Evolutionary conservation across 495 filamentous ascomycete genomes (phyloP).

Genomic region (Cercophora scortea): DNA sequence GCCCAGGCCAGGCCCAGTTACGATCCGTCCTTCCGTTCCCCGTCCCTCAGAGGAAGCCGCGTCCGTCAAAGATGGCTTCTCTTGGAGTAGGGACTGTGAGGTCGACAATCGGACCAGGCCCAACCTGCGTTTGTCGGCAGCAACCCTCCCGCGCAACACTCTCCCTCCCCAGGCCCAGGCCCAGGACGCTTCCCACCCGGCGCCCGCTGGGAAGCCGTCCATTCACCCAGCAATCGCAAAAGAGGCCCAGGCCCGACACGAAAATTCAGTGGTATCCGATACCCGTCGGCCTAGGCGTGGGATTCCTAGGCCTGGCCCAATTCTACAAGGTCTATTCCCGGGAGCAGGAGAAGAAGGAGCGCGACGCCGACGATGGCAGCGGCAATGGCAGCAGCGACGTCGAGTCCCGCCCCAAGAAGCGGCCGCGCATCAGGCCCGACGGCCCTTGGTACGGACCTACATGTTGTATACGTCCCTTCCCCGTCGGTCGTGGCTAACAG

Average conservation of each 20-base stretch:
- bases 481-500: background rate
- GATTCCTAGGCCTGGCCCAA: slow-evolving; percentile 74
- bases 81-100: slow-evolving; percentile 15
- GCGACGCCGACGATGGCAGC: slow-evolving; percentile 29
- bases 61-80: slow-evolving; percentile 13
- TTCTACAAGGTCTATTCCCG: slow-evolving; percentile 67
- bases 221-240: slow-evolving; percentile 27
- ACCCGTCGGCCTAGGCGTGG: slow-evolving; percentile 81
- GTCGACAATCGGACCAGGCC: slow-evolving; percentile 7
- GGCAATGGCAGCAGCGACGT: slow-evolving; percentile 7
- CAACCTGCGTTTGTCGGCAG: slow-evolving; percentile 9
- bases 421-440: slow-evolving; percentile 66
- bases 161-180: slow-evolving; percentile 7
- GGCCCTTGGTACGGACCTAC: slow-evolving; percentile 66
- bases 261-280: slow-evolving; percentile 95
- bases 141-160: background rate
- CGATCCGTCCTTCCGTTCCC: too few species aligned
- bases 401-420: slow-evolving; percentile 46
- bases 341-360: slow-evolving; percentile 45
- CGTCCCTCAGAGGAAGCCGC: too few species aligned
- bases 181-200: background rate
- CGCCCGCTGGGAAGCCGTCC: slow-evolving; percentile 11
- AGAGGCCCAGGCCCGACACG: slow-evolving; percentile 46
- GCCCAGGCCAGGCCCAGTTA: background rate
- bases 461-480: too few species aligned